Evolutionary conservation across 129 eudicot species (phyloP).

Genomic region (Ambrosia trifida): DNA sequence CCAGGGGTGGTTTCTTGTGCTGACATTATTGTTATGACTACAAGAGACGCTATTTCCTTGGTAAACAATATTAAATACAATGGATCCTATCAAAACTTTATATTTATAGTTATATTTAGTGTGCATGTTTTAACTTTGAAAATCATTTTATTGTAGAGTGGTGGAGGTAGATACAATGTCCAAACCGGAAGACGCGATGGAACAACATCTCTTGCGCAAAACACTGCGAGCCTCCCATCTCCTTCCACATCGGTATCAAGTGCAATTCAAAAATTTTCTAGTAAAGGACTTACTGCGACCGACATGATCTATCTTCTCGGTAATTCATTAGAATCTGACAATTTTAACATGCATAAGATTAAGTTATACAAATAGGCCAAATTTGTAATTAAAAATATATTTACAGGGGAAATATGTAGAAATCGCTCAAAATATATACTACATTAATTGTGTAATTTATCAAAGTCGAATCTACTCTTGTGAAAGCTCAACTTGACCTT

Average conservation of each 20-base stretch:
- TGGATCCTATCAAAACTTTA: neutral
- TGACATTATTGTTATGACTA: constrained; percentile 61
- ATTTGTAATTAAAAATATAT: neutral
- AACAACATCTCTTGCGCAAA: constrained; percentile 32
- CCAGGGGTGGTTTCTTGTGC: constrained; percentile 69
- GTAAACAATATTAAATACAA: constrained; percentile 28
- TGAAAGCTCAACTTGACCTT: neutral
- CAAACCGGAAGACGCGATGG: constrained; percentile 70
- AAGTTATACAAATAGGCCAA: neutral
- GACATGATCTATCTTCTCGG: constrained; percentile 64
- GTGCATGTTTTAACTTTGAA: neutral
- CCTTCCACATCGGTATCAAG: constrained; percentile 46
- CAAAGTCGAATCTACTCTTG: neutral
- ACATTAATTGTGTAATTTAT: neutral
- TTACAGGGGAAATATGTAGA: neutral
- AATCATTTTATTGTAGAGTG: constrained; percentile 32
- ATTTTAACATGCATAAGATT: neutral
- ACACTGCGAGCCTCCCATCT: constrained; percentile 45
- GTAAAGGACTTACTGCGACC: constrained; percentile 29
- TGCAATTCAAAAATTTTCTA: constrained; percentile 36
- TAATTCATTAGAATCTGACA: neutral
- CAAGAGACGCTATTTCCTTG: constrained; percentile 54
- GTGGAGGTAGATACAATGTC: constrained; percentile 51
- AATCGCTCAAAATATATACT: neutral
- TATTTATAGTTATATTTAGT: neutral